Base-by-base conservation (phyloP, 1,284 basidiomycete genomes). In the Calocybe gambosa region DNA sequence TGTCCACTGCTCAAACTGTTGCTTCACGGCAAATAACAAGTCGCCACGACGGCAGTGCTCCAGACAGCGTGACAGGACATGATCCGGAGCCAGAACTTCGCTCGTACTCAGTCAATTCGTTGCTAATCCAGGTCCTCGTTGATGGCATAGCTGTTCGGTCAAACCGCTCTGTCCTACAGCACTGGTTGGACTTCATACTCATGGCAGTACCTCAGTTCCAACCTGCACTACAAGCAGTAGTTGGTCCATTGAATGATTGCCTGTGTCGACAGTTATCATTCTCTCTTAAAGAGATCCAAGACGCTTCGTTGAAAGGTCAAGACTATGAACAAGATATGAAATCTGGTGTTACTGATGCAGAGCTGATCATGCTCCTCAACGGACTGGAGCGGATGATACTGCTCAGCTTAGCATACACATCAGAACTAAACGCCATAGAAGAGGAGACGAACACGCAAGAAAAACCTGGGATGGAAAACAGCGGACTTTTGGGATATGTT, bases 171-270 rank as follows among this genome's bases (percentile, higher is more conserved):
- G 75, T 94, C 18, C 66, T 96, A 10, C 92, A 95, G 59, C 90
- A 96, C 60, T 99, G 95, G 95, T 75, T 97, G 18, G 95, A 98
- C 63, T 98, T 99, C 61, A 75, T 97, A 47, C 76, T 97, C 44
- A 91, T 91, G 84, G 89, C 90, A 0, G 70, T 94, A 6, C 84
- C 90, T 0, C 84, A 89, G 55, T 89, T 91, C 58, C 86, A 89
- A 50, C 80, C 82, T 36, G 70, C 78, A 18, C 68, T 90, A 5
- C 78, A 81, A 35, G 66, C 73, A 12, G 74, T 87, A 33, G 71
- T 96, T n/a, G 71, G 80, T 12, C 85, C 91, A 1, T 69, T 99
- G 18, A 85, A 80, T 51, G 90, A 93, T 51, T 86, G 86, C 55
- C 63, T 96, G 42, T 89, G 89, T 60, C 71, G 77, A 29, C 88